Evolutionary conservation across 1,284 basidiomycete genomes (phyloP), one percentile per base, ranked within the genome.

Genomic region (Anthracocystis panici-leucophaei): DNA sequence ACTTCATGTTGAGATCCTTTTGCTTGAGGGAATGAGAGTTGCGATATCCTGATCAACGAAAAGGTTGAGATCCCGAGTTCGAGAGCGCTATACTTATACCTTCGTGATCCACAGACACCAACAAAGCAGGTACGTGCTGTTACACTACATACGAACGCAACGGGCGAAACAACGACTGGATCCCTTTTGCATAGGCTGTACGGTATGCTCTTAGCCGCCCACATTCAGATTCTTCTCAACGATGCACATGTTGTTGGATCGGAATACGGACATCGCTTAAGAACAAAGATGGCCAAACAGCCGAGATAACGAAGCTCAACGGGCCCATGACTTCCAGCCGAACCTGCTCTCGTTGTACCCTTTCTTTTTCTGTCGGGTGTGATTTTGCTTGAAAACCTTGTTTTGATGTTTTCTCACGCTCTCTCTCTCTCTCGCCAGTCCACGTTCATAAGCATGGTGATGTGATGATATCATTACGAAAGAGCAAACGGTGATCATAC

Each of bases 1-100:
- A 41, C 62, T 61, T 70, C 57, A 70, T 70, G 33, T 38, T 62
- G 65, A 33, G 11, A 3, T 38, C 5, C 29, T 46, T n/a, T 25
- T 18, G 33, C 11, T 46, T 29, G 20, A 27, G 23, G 6, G 54
- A 38, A 2, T 38, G 50, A 20, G 21, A 6, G 1, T 18, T 46
- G 42, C 25, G 14, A 31, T 35, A 31, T 35, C 1, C 20, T 42
- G 42, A 16, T 11, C 11, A 33, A 33, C 11, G 38, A 4, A 46
- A 9, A 18, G 12, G 7, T n/a, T 16, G 20, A 9, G n/a, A 21
- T 23, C 7, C 3, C 7, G 11, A n/a, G 16, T 2, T 23, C 12
- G 12, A 11, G 44, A 23, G 23, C 10, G 25, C 46, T 25, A 14
- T 52, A 49, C 50, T 59, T 59, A 59, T 59, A 59, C 18, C 41